A percentile compares a stretch with the other conserved stretches of the same genome.
phyloP scores from a whole-genome alignment of 2,329 filamentous ascomycete species.

The Penicillium sp. region DNA sequence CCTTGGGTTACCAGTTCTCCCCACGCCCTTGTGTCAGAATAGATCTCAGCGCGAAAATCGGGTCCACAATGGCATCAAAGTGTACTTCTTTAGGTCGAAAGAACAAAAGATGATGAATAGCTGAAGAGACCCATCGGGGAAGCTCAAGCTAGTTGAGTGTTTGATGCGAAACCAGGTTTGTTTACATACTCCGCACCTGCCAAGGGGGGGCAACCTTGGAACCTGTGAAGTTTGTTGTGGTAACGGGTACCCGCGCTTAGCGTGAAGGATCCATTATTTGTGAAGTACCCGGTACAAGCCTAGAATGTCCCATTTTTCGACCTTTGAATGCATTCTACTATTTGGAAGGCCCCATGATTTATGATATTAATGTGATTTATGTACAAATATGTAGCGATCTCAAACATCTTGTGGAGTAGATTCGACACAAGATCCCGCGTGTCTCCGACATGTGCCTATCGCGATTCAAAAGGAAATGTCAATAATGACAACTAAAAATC shows the following conservation, averaged over 20 bases:
- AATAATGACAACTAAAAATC: not conserved
- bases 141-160: constrained; percentile 1
- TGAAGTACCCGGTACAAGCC: constrained; percentile 11
- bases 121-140: not conserved
- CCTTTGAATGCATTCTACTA: too few relatives aligned
- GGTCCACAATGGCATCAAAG: not conserved
- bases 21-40: constrained; percentile 14
- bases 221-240: constrained; percentile 25
- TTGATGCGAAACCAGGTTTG: constrained; percentile 13
- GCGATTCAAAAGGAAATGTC: not conserved
- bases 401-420: constrained; percentile 4
- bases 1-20: constrained; percentile 12
- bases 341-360: too few relatives aligned
- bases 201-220: constrained; percentile 16
- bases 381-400: constrained; percentile 11
- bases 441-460: constrained; percentile 17
- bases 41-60: not conserved
- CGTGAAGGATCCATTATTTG: not conserved
- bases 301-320: constrained; percentile 1
- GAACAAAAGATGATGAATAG: too few relatives aligned
- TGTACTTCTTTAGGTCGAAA: too few relatives aligned
- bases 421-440: constrained; percentile 10
- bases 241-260: constrained; percentile 11
- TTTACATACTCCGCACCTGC: constrained; percentile 28
- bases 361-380: not conserved